These are phyloP conservation scores for Mimosa pudica DNA, from an alignment of 306 rosid species.

Conservation along the genomic window DNA sequence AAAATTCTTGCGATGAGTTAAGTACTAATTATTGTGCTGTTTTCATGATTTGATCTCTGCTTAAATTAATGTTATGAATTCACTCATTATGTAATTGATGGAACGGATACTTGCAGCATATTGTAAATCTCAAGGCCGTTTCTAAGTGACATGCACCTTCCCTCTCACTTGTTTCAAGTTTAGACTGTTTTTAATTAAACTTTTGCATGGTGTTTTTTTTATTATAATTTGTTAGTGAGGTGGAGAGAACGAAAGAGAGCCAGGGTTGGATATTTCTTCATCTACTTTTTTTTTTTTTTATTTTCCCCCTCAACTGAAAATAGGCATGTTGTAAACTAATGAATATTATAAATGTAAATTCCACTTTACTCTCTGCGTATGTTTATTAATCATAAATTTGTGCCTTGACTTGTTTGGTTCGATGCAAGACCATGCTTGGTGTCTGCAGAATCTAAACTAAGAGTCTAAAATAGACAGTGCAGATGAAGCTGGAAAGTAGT, in stretches of 20 bases:
- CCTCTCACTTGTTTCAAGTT: constrained; percentile 1
- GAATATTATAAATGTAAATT: neutral
- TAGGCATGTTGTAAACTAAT: neutral
- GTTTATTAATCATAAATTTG: too few species aligned
- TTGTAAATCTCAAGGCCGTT: neutral
- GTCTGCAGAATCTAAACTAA: neutral
- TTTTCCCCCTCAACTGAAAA: neutral
- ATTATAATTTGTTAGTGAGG: constrained; percentile 52
- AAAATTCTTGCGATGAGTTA: neutral
- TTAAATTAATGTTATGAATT: neutral
- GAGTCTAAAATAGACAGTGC: neutral
- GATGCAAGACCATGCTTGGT: neutral
- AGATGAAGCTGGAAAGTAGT: neutral
- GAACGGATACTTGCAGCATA: constrained; percentile 62
- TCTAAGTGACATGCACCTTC: neutral
- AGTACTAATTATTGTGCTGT: too few species aligned
- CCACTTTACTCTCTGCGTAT: neutral
- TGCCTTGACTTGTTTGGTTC: neutral
- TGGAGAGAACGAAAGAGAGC: constrained; percentile 88
- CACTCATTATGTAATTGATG: constrained; percentile 35
- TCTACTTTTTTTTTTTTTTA: neutral
- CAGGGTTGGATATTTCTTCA: constrained; percentile 72
- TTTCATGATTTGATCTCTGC: too few species aligned
- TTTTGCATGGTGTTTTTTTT: neutral
- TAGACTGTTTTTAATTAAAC: neutral